phyloP scores from a whole-genome alignment of 202 grass and related monocot genomes.

The Schoenoplectus triqueter region DNA sequence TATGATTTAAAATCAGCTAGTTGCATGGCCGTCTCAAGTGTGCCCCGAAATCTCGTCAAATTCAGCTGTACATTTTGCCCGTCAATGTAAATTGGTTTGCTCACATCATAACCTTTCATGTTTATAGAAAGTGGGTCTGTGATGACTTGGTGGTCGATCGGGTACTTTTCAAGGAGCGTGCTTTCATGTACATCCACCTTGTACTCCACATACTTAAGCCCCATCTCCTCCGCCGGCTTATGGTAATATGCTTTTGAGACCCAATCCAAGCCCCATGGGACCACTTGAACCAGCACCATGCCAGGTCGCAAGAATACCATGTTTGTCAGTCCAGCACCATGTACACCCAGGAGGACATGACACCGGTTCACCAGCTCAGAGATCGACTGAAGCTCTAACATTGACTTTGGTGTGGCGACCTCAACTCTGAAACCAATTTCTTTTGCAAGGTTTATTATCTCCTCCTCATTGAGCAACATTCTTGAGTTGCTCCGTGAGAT shows the following conservation, averaged over 20 bases:
- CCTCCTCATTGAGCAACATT: slow-evolving; percentile 51
- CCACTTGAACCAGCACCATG: slow-evolving; percentile 53
- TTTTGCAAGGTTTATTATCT: slow-evolving; percentile 10
- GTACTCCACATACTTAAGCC: slow-evolving; percentile 60
- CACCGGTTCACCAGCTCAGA: slow-evolving; percentile 43
- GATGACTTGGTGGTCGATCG: slow-evolving; percentile 50
- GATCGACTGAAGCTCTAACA: slow-evolving; percentile 37
- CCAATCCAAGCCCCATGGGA: slow-evolving; percentile 61
- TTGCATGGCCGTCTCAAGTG: slow-evolving; percentile 38
- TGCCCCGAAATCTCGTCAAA: slow-evolving; percentile 42
- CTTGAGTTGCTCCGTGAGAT: slow-evolving; percentile 59
- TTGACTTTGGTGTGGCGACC: slow-evolving; percentile 19
- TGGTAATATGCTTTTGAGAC: slow-evolving; percentile 38
- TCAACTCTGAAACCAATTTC: slow-evolving; percentile 52
- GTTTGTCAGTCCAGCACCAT: slow-evolving; percentile 48
- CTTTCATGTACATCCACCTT: slow-evolving; percentile 47
- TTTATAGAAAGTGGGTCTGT: slow-evolving; percentile 48
- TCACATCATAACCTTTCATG: slow-evolving; percentile 20
- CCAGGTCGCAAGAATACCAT: slow-evolving; percentile 44
- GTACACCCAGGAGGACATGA: slow-evolving; percentile 45
- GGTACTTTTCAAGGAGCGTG: slow-evolving; percentile 52
- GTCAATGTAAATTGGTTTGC: slow-evolving; percentile 44
- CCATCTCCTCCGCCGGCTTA: slow-evolving; percentile 39
- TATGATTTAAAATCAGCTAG: slow-evolving; percentile 25
- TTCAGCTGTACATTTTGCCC: slow-evolving; percentile 64